Evolutionary conservation across 2,329 filamentous ascomycete genomes (phyloP).

Genomic region (Periglandula ipomoeae): DNA sequence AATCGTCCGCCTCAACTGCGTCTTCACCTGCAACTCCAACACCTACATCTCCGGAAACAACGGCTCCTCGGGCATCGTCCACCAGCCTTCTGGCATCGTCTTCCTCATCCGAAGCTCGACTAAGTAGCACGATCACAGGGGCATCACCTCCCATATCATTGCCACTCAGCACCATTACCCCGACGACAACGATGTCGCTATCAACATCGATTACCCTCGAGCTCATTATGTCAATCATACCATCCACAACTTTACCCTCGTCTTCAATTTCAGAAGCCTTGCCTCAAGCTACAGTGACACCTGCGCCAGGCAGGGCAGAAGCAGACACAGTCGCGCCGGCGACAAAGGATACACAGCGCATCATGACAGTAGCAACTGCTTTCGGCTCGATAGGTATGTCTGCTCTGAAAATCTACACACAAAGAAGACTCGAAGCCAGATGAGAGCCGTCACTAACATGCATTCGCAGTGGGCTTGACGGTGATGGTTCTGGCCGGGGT

Average conservation of each 20-base stretch:
- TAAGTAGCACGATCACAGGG: too few species aligned
- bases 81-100: neutral
- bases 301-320: neutral
- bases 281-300: neutral
- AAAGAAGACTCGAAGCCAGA: too few species aligned
- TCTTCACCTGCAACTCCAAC: neutral
- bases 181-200: too few species aligned
- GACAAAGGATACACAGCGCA: neutral
- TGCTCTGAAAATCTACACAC: neutral
- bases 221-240: too few species aligned
- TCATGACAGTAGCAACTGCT: neutral
- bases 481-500: neutral
- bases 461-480: neutral
- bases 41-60: neutral
- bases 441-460: neutral
- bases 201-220: too few species aligned
- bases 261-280: neutral
- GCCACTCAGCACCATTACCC: neutral
- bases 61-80: neutral
- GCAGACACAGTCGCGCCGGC: neutral
- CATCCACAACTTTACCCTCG: too few species aligned
- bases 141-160: neutral
- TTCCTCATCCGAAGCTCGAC: neutral
- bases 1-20: too few species aligned
- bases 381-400: neutral